Percentiles rank a stretch among this genome's conserved stretches.
Evolutionary conservation across 169 alveolate species (phyloP).

Genomic region (Eimeria falciformis): DNA sequence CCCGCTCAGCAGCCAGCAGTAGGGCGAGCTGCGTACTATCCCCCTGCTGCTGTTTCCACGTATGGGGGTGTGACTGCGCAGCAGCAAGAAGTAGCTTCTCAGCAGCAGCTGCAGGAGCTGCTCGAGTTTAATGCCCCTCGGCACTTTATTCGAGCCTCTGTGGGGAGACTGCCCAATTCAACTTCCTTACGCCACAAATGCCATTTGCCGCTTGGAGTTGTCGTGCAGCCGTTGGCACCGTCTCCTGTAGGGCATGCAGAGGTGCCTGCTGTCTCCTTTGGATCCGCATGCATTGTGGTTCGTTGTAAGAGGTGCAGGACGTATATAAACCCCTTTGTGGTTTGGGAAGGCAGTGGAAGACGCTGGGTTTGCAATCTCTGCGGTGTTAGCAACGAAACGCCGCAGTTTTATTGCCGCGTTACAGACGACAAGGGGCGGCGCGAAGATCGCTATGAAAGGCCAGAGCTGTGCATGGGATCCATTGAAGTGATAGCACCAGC

Average conservation of each 20-base stretch:
- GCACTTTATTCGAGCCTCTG: slow-evolving; percentile 67
- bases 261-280: slow-evolving; percentile 73
- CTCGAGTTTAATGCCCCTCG: slow-evolving; percentile 73
- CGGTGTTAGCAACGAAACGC: slow-evolving; percentile 94
- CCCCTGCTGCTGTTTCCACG: slow-evolving; percentile 8
- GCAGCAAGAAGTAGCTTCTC: slow-evolving; percentile 37
- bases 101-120: slow-evolving; percentile 77
- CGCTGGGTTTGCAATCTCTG: slow-evolving; percentile 98
- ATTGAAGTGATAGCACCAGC: slow-evolving; percentile 97
- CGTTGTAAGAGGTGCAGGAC: slow-evolving; percentile 82
- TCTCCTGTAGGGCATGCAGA: slow-evolving; percentile 71
- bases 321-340: slow-evolving; percentile 97
- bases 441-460: slow-evolving; percentile 89
- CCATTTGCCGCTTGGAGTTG: slow-evolving; percentile 77
- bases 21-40: slow-evolving; percentile 30
- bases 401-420: slow-evolving; percentile 60
- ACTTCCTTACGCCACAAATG: slow-evolving; percentile 64
- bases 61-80: not conserved
- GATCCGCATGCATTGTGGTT: slow-evolving; percentile 54
- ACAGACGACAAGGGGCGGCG: slow-evolving; percentile 88
- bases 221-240: slow-evolving; percentile 82
- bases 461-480: slow-evolving; percentile 95
- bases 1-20: not conserved
- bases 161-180: slow-evolving; percentile 60
- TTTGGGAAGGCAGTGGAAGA: slow-evolving; percentile 95